A percentile compares a stretch with the other conserved stretches of the same genome.
phyloP scores from a whole-genome alignment of 768 basidiomycete genomes.

The Pulveroboletus sp. region DNA sequence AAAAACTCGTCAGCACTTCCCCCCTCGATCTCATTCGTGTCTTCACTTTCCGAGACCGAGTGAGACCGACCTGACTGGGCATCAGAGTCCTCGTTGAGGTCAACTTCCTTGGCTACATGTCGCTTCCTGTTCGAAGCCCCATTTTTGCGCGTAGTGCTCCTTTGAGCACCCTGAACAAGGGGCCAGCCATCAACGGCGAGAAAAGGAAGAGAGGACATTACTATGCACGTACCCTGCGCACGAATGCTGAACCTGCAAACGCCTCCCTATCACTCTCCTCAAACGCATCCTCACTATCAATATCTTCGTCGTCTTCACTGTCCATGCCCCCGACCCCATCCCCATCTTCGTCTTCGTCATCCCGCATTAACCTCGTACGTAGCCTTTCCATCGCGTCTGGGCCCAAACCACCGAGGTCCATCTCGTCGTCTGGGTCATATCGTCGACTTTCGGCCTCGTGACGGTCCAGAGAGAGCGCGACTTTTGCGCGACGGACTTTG shows the following conservation, averaged over 20 bases:
- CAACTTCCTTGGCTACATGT: conserved; percentile 46
- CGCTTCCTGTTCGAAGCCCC: conserved; percentile 24
- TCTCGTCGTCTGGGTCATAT: conserved; percentile 37
- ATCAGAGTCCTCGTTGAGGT: conserved; percentile 58
- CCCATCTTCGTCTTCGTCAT: conserved; percentile 48
- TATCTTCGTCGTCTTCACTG: conserved; percentile 77
- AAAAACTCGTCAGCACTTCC: conserved; percentile 52
- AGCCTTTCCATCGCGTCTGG: conserved; percentile 32
- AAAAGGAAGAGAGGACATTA: not conserved
- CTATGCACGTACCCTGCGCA: conserved; percentile 12
- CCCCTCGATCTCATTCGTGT: conserved; percentile 40
- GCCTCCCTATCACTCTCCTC: conserved; percentile 79
- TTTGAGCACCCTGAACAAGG: conserved; percentile 19
- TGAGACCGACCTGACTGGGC: conserved; percentile 23
- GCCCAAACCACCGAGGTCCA: conserved; percentile 29
- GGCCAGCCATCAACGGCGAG: not conserved
- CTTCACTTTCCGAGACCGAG: conserved; percentile 22
- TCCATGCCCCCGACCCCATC: conserved; percentile 41
- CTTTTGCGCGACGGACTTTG: conserved; percentile 45
- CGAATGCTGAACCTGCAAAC: conserved; percentile 57
- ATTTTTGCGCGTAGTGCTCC: conserved; percentile 15
- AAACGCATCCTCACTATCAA: conserved; percentile 80
- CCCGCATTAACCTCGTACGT: conserved; percentile 47
- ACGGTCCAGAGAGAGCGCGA: conserved; percentile 50
- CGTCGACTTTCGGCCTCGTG: conserved; percentile 41